Conservation (phyloP, 129 eudicot species). For the Flaveria brownii region DNA sequence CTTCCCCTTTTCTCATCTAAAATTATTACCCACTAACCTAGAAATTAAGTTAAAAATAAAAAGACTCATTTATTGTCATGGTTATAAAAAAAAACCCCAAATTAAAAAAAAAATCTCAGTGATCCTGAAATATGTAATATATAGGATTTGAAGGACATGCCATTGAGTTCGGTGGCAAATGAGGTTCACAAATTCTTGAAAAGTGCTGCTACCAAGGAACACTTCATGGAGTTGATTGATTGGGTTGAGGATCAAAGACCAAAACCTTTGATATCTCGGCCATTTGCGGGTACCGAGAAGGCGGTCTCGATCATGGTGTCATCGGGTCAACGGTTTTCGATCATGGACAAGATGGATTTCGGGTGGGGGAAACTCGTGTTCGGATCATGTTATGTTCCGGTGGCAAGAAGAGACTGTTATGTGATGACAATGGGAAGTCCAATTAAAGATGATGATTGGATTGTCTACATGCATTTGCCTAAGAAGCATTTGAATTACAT, state of each 20-base stretch:
- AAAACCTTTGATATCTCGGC: slow-evolving; percentile 33
- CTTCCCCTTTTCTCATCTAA: no score
- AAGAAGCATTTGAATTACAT: slow-evolving; percentile 44
- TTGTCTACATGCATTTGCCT: slow-evolving; percentile 55
- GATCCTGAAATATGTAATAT: no score
- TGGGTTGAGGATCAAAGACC: slow-evolving; percentile 76
- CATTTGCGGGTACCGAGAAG: slow-evolving; percentile 20
- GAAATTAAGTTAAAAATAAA: no score
- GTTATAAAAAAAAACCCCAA: no score
- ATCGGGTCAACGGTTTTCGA: slow-evolving; percentile 54
- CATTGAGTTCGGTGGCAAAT: slow-evolving; percentile 41
- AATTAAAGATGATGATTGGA: slow-evolving; percentile 55
- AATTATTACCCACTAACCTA: no score
- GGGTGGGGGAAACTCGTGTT: slow-evolving; percentile 65
- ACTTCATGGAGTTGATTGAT: slow-evolving; percentile 62
- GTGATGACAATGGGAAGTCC: slow-evolving; percentile 72
- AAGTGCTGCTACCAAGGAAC: slow-evolving; percentile 46
- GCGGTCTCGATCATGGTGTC: slow-evolving; percentile 51
- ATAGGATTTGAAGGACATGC: slow-evolving; percentile 33
- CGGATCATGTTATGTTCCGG: slow-evolving; percentile 59
- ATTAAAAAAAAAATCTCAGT: no score
- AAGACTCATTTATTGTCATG: no score
- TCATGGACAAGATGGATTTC: slow-evolving; percentile 48
- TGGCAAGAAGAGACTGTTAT: slow-evolving; percentile 45
- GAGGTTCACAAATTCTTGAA: slow-evolving; percentile 42